phyloP scores from a whole-genome alignment of 1,284 basidiomycete species.

The Malassezia japonica region DNA sequence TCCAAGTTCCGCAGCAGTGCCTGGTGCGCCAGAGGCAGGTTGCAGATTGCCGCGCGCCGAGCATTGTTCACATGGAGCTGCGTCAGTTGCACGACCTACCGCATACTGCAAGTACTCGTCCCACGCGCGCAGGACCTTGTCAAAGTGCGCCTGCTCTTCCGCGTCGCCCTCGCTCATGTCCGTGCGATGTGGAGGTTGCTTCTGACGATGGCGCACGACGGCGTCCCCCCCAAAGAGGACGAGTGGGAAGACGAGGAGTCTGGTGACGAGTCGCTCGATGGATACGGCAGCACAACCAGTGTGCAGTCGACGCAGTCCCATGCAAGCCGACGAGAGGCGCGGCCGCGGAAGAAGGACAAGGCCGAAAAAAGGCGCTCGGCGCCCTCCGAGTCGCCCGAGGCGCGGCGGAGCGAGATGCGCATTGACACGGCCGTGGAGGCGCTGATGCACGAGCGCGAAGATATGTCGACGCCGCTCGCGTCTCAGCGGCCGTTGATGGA shows the following conservation, averaged over 20 bases:
- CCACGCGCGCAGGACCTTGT: conserved; percentile 36
- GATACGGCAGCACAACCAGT: neutral
- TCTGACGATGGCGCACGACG: neutral
- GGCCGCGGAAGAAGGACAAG: too few relatives aligned
- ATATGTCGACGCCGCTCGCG: neutral
- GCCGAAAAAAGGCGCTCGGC: too few relatives aligned
- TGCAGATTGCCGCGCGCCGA: conserved; percentile 30
- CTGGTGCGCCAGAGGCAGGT: conserved; percentile 35
- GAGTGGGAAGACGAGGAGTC: conserved; percentile 15
- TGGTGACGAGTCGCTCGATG: neutral
- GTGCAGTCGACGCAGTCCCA: neutral
- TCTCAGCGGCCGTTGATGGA: neutral
- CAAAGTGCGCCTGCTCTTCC: conserved; percentile 37
- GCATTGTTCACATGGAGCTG: conserved; percentile 34
- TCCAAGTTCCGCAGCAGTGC: conserved; percentile 26
- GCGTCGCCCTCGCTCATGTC: neutral
- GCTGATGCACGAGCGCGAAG: neutral
- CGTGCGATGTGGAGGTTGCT: neutral
- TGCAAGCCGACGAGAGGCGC: neutral
- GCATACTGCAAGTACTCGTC: conserved; percentile 40
- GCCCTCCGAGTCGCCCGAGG: too few relatives aligned
- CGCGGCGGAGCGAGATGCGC: too few relatives aligned
- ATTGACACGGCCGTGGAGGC: too few relatives aligned
- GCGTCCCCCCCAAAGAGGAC: neutral
- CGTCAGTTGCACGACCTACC: neutral